These are phyloP conservation scores for Auriscalpium microsporum DNA, from an alignment of 768 basidiomycete species.

Conservation along the genomic window DNA sequence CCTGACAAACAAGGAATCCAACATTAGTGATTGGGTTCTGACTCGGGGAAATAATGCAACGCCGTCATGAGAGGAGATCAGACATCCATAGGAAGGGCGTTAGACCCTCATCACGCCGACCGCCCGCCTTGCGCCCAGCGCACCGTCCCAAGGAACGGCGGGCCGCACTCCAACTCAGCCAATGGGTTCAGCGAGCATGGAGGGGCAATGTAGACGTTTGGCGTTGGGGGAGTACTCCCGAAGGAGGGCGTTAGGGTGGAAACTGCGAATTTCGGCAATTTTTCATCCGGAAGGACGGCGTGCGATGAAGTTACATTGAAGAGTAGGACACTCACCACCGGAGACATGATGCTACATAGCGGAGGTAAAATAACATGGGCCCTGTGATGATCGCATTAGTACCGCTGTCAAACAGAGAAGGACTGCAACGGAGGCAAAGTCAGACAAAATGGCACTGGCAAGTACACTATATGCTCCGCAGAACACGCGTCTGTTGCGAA, in stretches of 20 bases:
- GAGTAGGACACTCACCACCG: slow-evolving; percentile 4
- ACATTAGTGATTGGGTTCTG: no score
- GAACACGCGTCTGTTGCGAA: slow-evolving; percentile 67
- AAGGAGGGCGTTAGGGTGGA: slow-evolving; percentile 67
- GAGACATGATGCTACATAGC: not conserved
- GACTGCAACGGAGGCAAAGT: slow-evolving; percentile 20
- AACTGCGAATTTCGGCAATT: slow-evolving; percentile 76
- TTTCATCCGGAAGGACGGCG: slow-evolving; percentile 14
- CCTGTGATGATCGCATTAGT: not conserved
- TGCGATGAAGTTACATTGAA: slow-evolving; percentile 37
- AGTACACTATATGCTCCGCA: slow-evolving; percentile 63
- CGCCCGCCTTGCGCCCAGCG: slow-evolving; percentile 67
- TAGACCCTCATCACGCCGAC: slow-evolving; percentile 48
- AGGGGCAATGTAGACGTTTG: slow-evolving; percentile 68
- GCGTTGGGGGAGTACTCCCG: slow-evolving; percentile 66
- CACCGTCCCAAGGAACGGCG: slow-evolving; percentile 39
- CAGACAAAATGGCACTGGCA: slow-evolving; percentile 88
- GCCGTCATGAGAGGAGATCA: not conserved
- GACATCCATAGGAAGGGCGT: slow-evolving; percentile 5
- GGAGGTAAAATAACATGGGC: not conserved
- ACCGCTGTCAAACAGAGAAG: not conserved
- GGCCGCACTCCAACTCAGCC: slow-evolving; percentile 53
- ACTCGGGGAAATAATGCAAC: no score
- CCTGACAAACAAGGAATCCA: no score
- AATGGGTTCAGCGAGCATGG: slow-evolving; percentile 56